These are phyloP conservation scores for Piper longum DNA, from an alignment of 164 flowering plant species.

Conservation along the genomic window DNA sequence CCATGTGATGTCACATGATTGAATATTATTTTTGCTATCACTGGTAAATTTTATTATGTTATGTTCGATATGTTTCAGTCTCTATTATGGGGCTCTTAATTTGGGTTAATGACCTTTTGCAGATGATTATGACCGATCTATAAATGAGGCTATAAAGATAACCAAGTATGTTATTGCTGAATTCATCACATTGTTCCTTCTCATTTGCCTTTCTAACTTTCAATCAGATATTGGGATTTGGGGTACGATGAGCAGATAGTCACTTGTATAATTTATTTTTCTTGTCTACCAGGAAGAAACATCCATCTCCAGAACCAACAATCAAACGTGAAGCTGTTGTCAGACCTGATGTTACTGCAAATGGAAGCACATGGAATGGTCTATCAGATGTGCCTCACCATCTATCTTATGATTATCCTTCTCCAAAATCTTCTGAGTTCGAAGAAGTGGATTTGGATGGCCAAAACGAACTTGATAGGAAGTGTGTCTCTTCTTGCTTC, in stretches of 20 bases:
- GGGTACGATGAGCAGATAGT: too few species aligned
- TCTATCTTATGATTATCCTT: slow-evolving; percentile 25
- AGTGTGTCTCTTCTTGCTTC: slow-evolving; percentile 24
- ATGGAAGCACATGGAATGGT: slow-evolving; percentile 56
- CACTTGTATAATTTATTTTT: too few species aligned
- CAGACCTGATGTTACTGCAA: slow-evolving; percentile 39
- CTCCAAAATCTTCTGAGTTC: slow-evolving; percentile 49
- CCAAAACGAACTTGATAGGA: slow-evolving; percentile 44
- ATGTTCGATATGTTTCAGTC: neutral
- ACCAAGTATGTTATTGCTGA: slow-evolving; percentile 52
- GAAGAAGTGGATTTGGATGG: slow-evolving; percentile 51
- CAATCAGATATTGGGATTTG: too few species aligned
- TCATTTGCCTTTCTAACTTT: neutral
- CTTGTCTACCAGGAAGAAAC: slow-evolving; percentile 31
- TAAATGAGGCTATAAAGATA: slow-evolving; percentile 91
- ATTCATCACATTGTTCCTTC: neutral
- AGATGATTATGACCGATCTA: slow-evolving; percentile 93
- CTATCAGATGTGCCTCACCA: slow-evolving; percentile 29
- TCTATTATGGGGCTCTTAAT: too few species aligned
- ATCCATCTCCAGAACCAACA: slow-evolving; percentile 56
- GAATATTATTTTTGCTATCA: too few species aligned
- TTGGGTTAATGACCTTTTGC: slow-evolving; percentile 15
- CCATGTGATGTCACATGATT: too few species aligned
- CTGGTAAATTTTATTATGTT: neutral
- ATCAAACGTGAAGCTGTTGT: slow-evolving; percentile 31